Conservation (phyloP, 495 filamentous ascomycete genomes). For the Penicillium fimorum region DNA sequence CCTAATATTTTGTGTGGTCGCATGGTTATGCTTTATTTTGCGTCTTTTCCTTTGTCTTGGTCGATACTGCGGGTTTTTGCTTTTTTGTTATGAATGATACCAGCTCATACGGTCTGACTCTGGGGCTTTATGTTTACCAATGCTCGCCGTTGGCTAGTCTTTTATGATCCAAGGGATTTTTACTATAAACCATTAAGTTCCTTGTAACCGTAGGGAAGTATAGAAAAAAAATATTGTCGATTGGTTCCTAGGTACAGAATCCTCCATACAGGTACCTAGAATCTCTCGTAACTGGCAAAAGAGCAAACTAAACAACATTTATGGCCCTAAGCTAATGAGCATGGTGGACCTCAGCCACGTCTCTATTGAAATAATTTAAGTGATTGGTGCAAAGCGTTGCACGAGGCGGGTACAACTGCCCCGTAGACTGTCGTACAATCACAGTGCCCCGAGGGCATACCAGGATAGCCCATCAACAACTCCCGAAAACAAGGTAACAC, state of each 20-base stretch:
- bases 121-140: slow-evolving; percentile 33
- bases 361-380: not conserved
- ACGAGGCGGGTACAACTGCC: not conserved
- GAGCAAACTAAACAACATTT: not conserved
- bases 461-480: not conserved
- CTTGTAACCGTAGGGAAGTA: not conserved
- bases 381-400: not conserved
- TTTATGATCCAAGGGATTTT: slow-evolving; percentile 35
- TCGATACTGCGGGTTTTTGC: slow-evolving; percentile 18
- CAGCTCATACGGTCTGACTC: slow-evolving; percentile 39
- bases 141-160: slow-evolving; percentile 31
- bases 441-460: not conserved
- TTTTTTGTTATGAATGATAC: slow-evolving; percentile 43
- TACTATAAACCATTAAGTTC: slow-evolving; percentile 13
- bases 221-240: not conserved
- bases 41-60: slow-evolving; percentile 16
- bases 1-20: slow-evolving; percentile 23
- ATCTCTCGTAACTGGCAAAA: not conserved
- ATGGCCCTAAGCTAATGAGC: not conserved
- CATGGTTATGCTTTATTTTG: slow-evolving; percentile 12
- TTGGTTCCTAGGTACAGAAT: not conserved
- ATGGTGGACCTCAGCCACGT: not conserved
- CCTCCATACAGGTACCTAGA: not conserved
- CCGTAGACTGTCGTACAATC: not conserved
- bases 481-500: not conserved